Conservation (phyloP, 164 flowering plant genomes). For the Stephania yunnanensis region DNA sequence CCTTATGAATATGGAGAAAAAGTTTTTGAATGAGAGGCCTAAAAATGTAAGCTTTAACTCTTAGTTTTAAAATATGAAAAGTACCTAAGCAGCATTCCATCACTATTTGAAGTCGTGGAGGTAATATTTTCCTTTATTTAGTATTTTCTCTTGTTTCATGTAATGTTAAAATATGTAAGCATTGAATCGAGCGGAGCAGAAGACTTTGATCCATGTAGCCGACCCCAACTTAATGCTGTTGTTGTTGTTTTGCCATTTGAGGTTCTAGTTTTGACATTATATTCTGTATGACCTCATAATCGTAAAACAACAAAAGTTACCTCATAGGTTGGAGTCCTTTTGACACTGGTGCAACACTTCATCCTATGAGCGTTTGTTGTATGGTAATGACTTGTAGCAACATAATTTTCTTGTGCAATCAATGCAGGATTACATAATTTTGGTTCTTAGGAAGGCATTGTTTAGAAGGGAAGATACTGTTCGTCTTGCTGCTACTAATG, state of each 20-base stretch:
- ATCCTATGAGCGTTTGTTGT: background rate
- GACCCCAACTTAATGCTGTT: too few relatives aligned
- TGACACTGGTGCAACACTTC: background rate
- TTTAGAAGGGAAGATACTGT: conserved; percentile 68
- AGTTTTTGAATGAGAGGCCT: background rate
- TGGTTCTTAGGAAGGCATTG: conserved; percentile 80
- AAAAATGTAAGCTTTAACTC: background rate
- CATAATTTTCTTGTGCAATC: background rate
- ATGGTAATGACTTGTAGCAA: background rate
- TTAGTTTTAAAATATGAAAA: background rate
- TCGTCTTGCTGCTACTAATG: conserved; percentile 64
- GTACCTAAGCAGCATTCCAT: background rate
- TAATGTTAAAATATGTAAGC: too few relatives aligned
- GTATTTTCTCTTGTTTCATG: too few relatives aligned
- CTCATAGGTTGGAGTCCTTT: background rate
- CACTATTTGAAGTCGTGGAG: background rate
- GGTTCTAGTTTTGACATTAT: background rate
- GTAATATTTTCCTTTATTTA: too few relatives aligned
- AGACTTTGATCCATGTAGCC: too few relatives aligned
- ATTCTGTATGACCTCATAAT: background rate
- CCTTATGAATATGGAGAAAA: background rate
- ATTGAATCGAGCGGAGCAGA: too few relatives aligned
- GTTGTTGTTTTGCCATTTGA: background rate
- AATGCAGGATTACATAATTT: conserved; percentile 62
- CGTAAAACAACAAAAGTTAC: background rate